Percentiles rank a stretch among this genome's conserved stretches.
These are phyloP conservation scores for Trichoderma sp. DNA, from an alignment of 2,329 filamentous ascomycete species.

Conservation along the genomic window DNA sequence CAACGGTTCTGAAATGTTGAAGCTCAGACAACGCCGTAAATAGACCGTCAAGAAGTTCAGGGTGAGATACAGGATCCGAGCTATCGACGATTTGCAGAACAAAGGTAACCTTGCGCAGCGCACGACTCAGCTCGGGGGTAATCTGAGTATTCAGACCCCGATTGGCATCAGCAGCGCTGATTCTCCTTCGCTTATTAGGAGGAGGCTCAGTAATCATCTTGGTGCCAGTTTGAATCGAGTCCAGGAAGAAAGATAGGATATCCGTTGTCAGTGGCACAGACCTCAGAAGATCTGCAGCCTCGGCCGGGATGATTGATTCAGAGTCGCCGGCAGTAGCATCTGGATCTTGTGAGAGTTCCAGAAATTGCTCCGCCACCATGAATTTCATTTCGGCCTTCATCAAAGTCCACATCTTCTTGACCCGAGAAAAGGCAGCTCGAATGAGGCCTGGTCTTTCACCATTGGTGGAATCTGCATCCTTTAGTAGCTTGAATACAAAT, in stretches of 20 bases:
- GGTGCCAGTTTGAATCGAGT: conserved; percentile 72
- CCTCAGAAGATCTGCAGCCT: conserved; percentile 73
- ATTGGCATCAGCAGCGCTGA: conserved; percentile 71
- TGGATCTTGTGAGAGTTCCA: conserved; percentile 61
- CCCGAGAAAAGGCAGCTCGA: conserved; percentile 66
- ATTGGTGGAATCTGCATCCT: conserved; percentile 42
- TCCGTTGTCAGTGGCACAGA: conserved; percentile 73
- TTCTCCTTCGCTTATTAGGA: conserved; percentile 77
- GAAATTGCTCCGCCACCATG: conserved; percentile 63
- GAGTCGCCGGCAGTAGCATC: conserved; percentile 35
- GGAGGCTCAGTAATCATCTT: conserved; percentile 73
- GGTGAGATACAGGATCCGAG: conserved; percentile 74
- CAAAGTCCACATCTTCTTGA: conserved; percentile 72
- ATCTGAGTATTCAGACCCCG: conserved; percentile 63
- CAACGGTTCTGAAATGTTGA: conserved; percentile 78
- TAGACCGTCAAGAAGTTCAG: conserved; percentile 74
- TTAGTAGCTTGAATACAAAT: conserved; percentile 54
- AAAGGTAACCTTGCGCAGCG: conserved; percentile 78
- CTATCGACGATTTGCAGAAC: conserved; percentile 87
- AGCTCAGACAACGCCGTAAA: conserved; percentile 87
- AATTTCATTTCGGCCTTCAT: conserved; percentile 68
- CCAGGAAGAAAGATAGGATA: conserved; percentile 72
- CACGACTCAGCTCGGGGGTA: conserved; percentile 66
- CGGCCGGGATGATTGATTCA: conserved; percentile 50
- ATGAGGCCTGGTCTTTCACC: conserved; percentile 57